These are phyloP conservation scores for Phytophthora palmivora DNA, from an alignment of 352 stramenopile species.

Conservation along the genomic window DNA sequence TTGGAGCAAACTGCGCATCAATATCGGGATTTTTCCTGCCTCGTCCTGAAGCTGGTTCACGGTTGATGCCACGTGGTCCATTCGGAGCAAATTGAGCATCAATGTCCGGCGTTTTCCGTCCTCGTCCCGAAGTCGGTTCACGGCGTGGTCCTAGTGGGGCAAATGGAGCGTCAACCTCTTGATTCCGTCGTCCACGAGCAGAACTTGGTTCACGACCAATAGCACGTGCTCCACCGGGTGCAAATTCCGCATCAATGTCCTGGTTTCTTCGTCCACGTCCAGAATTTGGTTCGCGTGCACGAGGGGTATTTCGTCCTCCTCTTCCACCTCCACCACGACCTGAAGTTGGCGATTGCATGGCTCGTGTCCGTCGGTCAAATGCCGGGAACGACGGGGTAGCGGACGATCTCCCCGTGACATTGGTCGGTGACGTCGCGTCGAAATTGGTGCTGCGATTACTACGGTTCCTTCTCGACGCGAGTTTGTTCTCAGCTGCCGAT, in stretches of 20 bases:
- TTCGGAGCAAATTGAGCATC: slow-evolving; percentile 8
- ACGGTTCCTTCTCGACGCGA: slow-evolving; percentile 13
- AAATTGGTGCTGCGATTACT: slow-evolving; percentile 17
- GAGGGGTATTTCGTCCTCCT: slow-evolving; percentile 12
- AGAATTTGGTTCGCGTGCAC: neutral
- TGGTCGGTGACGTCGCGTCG: slow-evolving; percentile 31
- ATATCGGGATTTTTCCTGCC: slow-evolving; percentile 14
- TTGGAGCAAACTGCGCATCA: slow-evolving; percentile 18
- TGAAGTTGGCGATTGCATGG: slow-evolving; percentile 20
- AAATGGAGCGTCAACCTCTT: slow-evolving; percentile 3
- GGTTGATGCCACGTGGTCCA: neutral
- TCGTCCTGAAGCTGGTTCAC: slow-evolving; percentile 22
- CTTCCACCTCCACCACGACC: slow-evolving; percentile 1
- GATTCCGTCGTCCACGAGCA: slow-evolving; percentile 4
- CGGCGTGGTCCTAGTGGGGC: slow-evolving; percentile 6
- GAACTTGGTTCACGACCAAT: slow-evolving; percentile 17
- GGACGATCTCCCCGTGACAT: slow-evolving; percentile 28
- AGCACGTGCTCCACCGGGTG: slow-evolving; percentile 2
- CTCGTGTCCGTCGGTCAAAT: slow-evolving; percentile 35
- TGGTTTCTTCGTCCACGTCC: slow-evolving; percentile 22
- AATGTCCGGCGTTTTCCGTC: slow-evolving; percentile 2
- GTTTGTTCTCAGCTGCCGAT: slow-evolving; percentile 19
- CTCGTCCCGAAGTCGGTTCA: slow-evolving; percentile 23
- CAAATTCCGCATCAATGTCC: slow-evolving; percentile 22
- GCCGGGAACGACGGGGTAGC: slow-evolving; percentile 39